Evolutionary conservation across 495 filamentous ascomycete genomes (phyloP).

Genomic region (Hypoxylon intermedium): DNA sequence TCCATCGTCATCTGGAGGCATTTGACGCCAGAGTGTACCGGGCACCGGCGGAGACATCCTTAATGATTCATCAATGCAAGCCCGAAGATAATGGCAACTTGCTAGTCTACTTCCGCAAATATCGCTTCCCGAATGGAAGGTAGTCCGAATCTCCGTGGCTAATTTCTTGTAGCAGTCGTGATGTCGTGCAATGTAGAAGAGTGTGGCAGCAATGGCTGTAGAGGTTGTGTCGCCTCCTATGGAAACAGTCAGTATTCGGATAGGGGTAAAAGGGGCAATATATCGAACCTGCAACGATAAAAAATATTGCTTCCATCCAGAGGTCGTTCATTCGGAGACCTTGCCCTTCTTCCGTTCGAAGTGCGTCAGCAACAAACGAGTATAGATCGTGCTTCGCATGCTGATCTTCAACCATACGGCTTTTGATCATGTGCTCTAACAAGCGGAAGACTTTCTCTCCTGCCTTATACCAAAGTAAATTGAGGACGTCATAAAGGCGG

Average conservation of each 20-base stretch:
- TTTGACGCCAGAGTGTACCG: constrained; percentile 53
- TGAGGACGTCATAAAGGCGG: no score
- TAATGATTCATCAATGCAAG: constrained; percentile 65
- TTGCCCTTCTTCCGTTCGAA: constrained; percentile 40
- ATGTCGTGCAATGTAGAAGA: constrained; percentile 42
- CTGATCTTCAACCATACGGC: constrained; percentile 8
- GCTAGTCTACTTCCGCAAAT: constrained; percentile 52
- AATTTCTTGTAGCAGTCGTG: constrained; percentile 50
- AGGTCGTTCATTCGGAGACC: constrained; percentile 10
- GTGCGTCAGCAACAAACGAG: constrained; percentile 49
- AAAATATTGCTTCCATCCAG: constrained; percentile 32
- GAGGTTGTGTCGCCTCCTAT: constrained; percentile 30
- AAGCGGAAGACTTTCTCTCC: no score
- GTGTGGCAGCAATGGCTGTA: constrained; percentile 1
- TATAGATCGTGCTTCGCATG: constrained; percentile 28
- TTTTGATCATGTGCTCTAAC: constrained; percentile 24
- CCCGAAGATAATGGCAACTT: constrained; percentile 53
- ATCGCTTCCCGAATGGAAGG: constrained; percentile 47
- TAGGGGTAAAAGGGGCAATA: no score
- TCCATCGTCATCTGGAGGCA: neutral
- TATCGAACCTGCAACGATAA: constrained; percentile 29
- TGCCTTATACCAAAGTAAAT: no score
- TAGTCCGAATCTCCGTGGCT: constrained; percentile 45
- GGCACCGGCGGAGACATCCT: constrained; percentile 62
- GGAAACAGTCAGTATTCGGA: no score